phyloP scores from a whole-genome alignment of 495 filamentous ascomycete species.

The Penicillium lividum region DNA sequence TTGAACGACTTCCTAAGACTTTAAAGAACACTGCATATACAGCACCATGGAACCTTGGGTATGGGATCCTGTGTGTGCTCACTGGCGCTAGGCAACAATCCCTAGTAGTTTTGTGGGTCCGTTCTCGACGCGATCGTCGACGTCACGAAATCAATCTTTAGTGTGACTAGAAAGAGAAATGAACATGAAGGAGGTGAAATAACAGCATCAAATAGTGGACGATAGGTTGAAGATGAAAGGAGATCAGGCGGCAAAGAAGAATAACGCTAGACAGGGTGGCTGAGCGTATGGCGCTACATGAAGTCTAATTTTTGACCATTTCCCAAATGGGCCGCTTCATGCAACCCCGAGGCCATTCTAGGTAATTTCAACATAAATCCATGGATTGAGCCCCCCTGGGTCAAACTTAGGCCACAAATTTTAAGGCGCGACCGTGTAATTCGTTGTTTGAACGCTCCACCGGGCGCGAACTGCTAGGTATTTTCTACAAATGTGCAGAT shows the following conservation, averaged over 20 bases:
- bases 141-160: not conserved
- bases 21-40: not conserved
- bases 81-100: slow-evolving; percentile 6
- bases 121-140: not conserved
- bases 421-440: too few relatives aligned
- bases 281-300: not conserved
- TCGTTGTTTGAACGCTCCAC: too few relatives aligned
- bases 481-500: too few relatives aligned
- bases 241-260: not conserved
- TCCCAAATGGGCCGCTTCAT: not conserved
- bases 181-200: not conserved
- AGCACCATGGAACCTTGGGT: not conserved
- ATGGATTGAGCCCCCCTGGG: too few relatives aligned
- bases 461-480: too few relatives aligned
- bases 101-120: slow-evolving; percentile 3
- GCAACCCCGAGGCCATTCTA: too few relatives aligned
- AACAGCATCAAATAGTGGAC: too few relatives aligned
- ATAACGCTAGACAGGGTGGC: not conserved
- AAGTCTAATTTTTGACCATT: not conserved
- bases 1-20: not conserved
- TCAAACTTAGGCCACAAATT: too few relatives aligned
- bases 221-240: too few relatives aligned
- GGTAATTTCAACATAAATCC: too few relatives aligned
- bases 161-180: not conserved
- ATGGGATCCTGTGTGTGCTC: not conserved